Conservation (phyloP, 768 basidiomycete species). For the Baorangia bicolor region DNA sequence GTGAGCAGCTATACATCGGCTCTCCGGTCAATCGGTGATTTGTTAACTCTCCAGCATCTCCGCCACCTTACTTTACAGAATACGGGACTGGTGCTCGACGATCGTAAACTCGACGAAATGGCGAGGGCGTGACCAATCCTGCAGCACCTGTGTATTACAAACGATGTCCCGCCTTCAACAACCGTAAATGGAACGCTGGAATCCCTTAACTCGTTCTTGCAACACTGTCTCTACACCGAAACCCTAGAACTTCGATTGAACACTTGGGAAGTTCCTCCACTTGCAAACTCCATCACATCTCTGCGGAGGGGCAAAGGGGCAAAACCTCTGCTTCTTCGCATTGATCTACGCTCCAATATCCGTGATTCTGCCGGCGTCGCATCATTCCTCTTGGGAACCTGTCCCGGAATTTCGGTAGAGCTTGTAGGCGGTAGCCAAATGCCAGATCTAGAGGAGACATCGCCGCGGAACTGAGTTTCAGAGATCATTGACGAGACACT, state of each 20-base stretch:
- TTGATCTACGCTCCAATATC: slow-evolving; percentile 19
- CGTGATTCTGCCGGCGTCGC: slow-evolving; percentile 18
- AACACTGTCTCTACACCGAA: slow-evolving; percentile 19
- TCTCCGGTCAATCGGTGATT: slow-evolving; percentile 9
- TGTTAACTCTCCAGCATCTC: slow-evolving; percentile 6
- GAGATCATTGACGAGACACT: slow-evolving; percentile 16
- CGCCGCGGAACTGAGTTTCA: slow-evolving; percentile 21
- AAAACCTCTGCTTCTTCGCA: neutral
- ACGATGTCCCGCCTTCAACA: slow-evolving; percentile 10
- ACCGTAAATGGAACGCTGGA: slow-evolving; percentile 9
- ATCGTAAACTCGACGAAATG: slow-evolving; percentile 15
- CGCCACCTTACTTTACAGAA: slow-evolving; percentile 14
- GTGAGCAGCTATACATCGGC: slow-evolving; percentile 9
- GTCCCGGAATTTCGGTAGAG: slow-evolving; percentile 8
- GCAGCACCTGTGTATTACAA: slow-evolving; percentile 16
- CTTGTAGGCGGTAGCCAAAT: neutral
- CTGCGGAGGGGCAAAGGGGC: slow-evolving; percentile 4
- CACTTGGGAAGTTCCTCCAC: slow-evolving; percentile 15
- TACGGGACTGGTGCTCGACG: slow-evolving; percentile 13
- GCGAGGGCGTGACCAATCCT: slow-evolving; percentile 17
- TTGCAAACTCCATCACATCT: neutral
- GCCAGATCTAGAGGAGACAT: slow-evolving; percentile 14
- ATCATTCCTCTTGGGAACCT: slow-evolving; percentile 15
- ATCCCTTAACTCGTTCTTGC: slow-evolving; percentile 8
- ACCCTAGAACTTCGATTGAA: slow-evolving; percentile 17